Conservation (phyloP, 225 moss, liverwort and hornwort species). For the Marchantia paleacea region DNA sequence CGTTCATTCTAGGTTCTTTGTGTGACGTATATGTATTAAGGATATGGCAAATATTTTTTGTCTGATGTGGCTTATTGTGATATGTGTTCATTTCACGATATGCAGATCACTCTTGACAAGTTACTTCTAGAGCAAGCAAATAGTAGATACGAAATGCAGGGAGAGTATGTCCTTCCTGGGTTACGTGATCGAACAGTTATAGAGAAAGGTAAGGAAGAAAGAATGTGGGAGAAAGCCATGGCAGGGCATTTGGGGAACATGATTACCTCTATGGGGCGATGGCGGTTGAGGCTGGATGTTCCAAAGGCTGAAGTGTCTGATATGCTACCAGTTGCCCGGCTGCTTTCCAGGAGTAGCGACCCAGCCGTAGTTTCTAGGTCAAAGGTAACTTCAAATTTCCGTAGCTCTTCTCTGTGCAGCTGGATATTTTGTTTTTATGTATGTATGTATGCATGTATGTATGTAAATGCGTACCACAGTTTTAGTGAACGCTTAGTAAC, state of each 20-base stretch:
- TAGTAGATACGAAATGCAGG: slow-evolving; percentile 93
- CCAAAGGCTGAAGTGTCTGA: slow-evolving; percentile 94
- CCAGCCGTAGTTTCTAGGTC: slow-evolving; percentile 94
- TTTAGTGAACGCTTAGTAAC: too few relatives aligned
- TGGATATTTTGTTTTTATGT: too few relatives aligned
- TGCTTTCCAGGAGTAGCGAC: slow-evolving; percentile 94
- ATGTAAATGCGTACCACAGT: too few relatives aligned
- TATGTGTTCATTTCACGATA: not conserved
- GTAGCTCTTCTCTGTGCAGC: not conserved
- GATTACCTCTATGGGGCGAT: slow-evolving; percentile 97
- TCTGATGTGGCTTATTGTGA: not conserved
- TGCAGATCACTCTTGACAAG: slow-evolving; percentile 92
- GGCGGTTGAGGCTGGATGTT: slow-evolving; percentile 93
- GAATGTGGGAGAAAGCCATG: slow-evolving; percentile 89
- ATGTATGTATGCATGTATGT: too few relatives aligned
- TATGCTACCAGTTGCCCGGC: slow-evolving; percentile 92
- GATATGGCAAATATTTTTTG: not conserved
- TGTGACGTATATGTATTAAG: too few relatives aligned
- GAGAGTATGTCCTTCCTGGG: slow-evolving; percentile 95
- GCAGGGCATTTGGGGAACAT: slow-evolving; percentile 84
- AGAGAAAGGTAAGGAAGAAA: slow-evolving; percentile 83
- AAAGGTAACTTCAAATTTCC: slow-evolving; percentile 41
- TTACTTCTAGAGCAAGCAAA: slow-evolving; percentile 81
- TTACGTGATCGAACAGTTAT: slow-evolving; percentile 68
- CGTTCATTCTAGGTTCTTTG: not conserved